Percentiles rank a stretch among this genome's conserved stretches.
phyloP scores from a whole-genome alignment of 2,329 filamentous ascomycete species.

The Alternaria burnsii region DNA sequence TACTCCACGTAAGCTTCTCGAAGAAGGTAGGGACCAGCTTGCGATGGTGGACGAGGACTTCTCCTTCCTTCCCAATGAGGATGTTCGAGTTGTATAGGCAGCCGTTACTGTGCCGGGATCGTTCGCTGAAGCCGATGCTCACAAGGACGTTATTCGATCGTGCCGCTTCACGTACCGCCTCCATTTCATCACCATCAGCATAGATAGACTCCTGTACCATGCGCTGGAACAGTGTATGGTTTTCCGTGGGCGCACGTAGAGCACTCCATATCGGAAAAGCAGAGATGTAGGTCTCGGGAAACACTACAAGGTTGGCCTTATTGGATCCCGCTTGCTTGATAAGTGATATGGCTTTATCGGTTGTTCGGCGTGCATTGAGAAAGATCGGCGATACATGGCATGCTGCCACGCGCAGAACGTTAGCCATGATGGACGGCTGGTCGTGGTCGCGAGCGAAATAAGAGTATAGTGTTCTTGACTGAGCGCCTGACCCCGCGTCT shows the following conservation, averaged over 20 bases:
- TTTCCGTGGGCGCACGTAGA: conserved; percentile 58
- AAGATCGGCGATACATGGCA: conserved; percentile 55
- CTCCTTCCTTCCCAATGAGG: conserved; percentile 56
- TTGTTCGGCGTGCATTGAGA: conserved; percentile 57
- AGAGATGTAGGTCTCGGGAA: conserved; percentile 63
- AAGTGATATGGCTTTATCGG: conserved; percentile 57
- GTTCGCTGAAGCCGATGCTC: conserved; percentile 63
- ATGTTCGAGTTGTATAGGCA: conserved; percentile 63
- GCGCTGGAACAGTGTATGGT: conserved; percentile 60
- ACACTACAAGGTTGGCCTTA: conserved; percentile 61
- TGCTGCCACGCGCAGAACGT: conserved; percentile 33
- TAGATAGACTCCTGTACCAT: conserved; percentile 43
- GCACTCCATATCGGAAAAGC: conserved; percentile 64
- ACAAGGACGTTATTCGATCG: conserved; percentile 52
- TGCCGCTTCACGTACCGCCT: conserved; percentile 43
- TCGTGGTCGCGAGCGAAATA: neutral
- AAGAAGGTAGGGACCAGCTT: conserved; percentile 66
- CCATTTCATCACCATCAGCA: conserved; percentile 38
- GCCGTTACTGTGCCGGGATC: conserved; percentile 53
- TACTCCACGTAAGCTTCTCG: conserved; percentile 64
- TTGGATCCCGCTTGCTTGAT: conserved; percentile 57
- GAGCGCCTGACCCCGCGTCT: neutral
- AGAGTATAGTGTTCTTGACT: neutral
- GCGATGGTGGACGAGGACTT: conserved; percentile 61
- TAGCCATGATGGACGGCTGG: conserved; percentile 14